Percentiles rank a stretch among this genome's conserved stretches.
Evolutionary conservation across 495 filamentous ascomycete species (phyloP).

Genomic region (Lasiosphaeria miniovina): DNA sequence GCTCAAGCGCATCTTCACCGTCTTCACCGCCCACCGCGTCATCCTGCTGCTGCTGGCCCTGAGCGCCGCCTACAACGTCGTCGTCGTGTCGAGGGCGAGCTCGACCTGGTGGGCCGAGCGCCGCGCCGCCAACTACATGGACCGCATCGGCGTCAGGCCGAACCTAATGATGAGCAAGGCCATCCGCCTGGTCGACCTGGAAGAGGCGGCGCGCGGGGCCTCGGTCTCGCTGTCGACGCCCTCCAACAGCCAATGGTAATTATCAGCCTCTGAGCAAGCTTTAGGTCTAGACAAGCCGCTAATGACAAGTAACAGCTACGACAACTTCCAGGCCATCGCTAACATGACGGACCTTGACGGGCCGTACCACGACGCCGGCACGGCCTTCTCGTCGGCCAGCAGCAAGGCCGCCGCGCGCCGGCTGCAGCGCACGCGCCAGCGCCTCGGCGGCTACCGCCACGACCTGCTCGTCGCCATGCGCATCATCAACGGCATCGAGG

Average conservation of each 20-base stretch:
- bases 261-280: neutral
- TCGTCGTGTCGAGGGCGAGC: conserved; percentile 64
- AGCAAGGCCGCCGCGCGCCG: conserved; percentile 61
- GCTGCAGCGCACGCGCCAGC: conserved; percentile 72
- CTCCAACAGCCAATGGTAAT: conserved; percentile 42
- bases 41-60: conserved; percentile 64
- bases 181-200: conserved; percentile 78
- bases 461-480: conserved; percentile 88
- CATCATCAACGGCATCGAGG: conserved; percentile 83
- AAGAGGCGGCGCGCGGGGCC: conserved; percentile 56
- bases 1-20: conserved; percentile 62
- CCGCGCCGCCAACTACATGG: conserved; percentile 74
- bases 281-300: neutral
- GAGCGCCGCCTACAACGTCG: conserved; percentile 66
- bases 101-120: conserved; percentile 84
- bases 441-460: conserved; percentile 82
- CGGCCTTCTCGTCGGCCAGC: conserved; percentile 42
- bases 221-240: conserved; percentile 24
- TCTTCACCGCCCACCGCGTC: conserved; percentile 70
- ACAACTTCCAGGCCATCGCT: conserved; percentile 54
- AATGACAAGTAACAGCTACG: conserved; percentile 39
- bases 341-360: conserved; percentile 52
- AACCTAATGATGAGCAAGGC: conserved; percentile 78
- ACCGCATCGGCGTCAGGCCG: conserved; percentile 71
- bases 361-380: conserved; percentile 43